These are phyloP conservation scores for Neonothopanus nambi DNA, from an alignment of 1,284 basidiomycete species.

Conservation along the genomic window DNA sequence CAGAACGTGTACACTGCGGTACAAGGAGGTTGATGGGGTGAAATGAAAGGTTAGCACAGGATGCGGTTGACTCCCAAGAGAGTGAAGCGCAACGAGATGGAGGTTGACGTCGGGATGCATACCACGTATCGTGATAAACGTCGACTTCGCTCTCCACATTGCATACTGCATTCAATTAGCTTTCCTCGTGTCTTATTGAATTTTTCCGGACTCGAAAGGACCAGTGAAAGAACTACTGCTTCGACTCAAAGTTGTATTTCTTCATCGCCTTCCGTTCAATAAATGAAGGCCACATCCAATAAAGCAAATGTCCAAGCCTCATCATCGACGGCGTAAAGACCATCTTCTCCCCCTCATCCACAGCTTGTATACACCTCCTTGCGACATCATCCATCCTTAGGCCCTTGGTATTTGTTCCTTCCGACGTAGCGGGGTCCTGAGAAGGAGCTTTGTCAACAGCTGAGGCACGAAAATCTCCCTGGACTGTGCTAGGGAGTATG, in stretches of 20 bases:
- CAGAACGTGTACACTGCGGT: too few relatives aligned
- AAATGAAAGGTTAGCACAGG: too few relatives aligned
- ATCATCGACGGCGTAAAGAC: slow-evolving; percentile 56
- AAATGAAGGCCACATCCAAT: slow-evolving; percentile 61
- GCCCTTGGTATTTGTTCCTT: slow-evolving; percentile 48
- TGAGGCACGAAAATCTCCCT: slow-evolving; percentile 79
- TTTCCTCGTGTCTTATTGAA: too few relatives aligned
- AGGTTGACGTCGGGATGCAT: too few relatives aligned
- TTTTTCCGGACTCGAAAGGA: too few relatives aligned
- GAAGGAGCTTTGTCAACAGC: slow-evolving; percentile 65
- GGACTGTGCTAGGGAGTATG: slow-evolving; percentile 62
- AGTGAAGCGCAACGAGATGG: too few relatives aligned
- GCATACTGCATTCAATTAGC: too few relatives aligned
- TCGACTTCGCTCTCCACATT: too few relatives aligned
- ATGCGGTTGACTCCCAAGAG: too few relatives aligned
- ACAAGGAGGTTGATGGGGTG: too few relatives aligned
- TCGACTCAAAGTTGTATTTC: slow-evolving; percentile 42
- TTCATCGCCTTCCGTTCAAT: slow-evolving; percentile 55
- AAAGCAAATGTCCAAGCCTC: slow-evolving; percentile 50
- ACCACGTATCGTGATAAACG: too few relatives aligned
- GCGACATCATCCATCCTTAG: slow-evolving; percentile 60
- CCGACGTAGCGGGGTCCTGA: slow-evolving; percentile 37
- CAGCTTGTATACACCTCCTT: slow-evolving; percentile 52
- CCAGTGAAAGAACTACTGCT: too few relatives aligned
- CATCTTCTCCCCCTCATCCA: slow-evolving; percentile 54